Percentiles rank a stretch among this genome's conserved stretches.
Conservation (phyloP, 768 basidiomycete species). For the Leucogyrophana mollusca region DNA sequence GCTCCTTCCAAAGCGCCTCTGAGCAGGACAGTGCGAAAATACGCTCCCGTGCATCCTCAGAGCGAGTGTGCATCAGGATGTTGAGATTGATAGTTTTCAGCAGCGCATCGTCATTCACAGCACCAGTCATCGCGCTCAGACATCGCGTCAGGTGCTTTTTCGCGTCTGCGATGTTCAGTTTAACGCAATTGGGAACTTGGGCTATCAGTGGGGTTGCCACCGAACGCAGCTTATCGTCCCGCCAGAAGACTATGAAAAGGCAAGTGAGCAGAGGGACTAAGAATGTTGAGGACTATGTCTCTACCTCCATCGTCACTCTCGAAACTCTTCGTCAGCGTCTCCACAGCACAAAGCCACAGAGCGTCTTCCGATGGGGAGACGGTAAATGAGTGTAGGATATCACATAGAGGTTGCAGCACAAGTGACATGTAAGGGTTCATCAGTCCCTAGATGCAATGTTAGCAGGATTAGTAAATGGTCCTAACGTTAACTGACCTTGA, state of each 20-base stretch:
- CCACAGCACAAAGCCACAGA: conserved; percentile 56
- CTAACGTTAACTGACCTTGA: conserved; percentile 60
- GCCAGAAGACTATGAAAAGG: conserved; percentile 75
- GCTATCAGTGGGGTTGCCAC: conserved; percentile 57
- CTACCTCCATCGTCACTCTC: conserved; percentile 78
- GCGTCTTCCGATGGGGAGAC: conserved; percentile 10
- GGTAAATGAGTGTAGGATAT: conserved; percentile 54
- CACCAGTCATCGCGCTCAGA: conserved; percentile 46
- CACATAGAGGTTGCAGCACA: conserved; percentile 64
- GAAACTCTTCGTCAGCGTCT: conserved; percentile 67
- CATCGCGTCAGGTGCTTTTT: conserved; percentile 47
- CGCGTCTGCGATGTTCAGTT: conserved; percentile 34
- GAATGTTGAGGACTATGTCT: conserved; percentile 17
- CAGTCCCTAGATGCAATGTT: conserved; percentile 48
- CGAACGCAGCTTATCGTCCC: conserved; percentile 72
- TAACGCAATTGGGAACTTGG: conserved; percentile 59
- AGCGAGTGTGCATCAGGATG: conserved; percentile 86
- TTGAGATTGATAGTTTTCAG: conserved; percentile 83
- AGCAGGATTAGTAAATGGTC: not conserved
- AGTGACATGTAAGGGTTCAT: conserved; percentile 92
- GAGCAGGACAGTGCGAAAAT: conserved; percentile 68
- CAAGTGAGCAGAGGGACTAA: not conserved
- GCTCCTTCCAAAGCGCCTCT: conserved; percentile 71
- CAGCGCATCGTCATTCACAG: conserved; percentile 51
- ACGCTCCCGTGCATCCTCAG: conserved; percentile 71